Conservation (phyloP, 1,284 basidiomycete genomes). For the Cryptococcus hybrid region DNA sequence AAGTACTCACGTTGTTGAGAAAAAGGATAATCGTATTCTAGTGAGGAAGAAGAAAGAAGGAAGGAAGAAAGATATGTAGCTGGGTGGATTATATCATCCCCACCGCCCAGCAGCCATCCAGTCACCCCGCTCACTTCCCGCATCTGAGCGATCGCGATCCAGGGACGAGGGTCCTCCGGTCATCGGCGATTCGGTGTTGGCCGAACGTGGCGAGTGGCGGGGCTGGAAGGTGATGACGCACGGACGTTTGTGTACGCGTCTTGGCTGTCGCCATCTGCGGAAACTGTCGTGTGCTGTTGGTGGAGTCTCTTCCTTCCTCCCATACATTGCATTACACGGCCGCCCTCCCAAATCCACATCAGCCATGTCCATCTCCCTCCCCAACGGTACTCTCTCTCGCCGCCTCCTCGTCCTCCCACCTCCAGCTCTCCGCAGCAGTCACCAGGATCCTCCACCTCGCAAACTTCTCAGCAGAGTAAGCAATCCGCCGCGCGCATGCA, state of each 20-base stretch:
- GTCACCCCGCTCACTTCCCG: background rate
- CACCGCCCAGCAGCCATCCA: too few relatives aligned
- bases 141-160: background rate
- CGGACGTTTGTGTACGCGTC: background rate
- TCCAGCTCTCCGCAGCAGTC: slow-evolving; percentile 77
- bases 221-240: background rate
- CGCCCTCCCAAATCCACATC: background rate
- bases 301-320: background rate
- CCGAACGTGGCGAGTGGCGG: background rate
- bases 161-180: background rate
- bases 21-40: background rate
- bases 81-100: background rate
- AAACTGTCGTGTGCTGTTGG: background rate
- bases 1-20: background rate
- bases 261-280: background rate
- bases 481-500: background rate
- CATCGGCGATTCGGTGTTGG: background rate
- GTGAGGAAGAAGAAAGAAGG: background rate
- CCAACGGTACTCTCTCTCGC: slow-evolving; percentile 44
- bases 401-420: slow-evolving; percentile 26
- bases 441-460: slow-evolving; percentile 91
- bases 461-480: slow-evolving; percentile 79
- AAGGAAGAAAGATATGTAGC: background rate
- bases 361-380: slow-evolving; percentile 49
- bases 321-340: background rate